Percentiles rank a stretch among this genome's conserved stretches.
Conservation (phyloP, 2,329 filamentous ascomycete genomes). For the Fusarium scirpi region DNA sequence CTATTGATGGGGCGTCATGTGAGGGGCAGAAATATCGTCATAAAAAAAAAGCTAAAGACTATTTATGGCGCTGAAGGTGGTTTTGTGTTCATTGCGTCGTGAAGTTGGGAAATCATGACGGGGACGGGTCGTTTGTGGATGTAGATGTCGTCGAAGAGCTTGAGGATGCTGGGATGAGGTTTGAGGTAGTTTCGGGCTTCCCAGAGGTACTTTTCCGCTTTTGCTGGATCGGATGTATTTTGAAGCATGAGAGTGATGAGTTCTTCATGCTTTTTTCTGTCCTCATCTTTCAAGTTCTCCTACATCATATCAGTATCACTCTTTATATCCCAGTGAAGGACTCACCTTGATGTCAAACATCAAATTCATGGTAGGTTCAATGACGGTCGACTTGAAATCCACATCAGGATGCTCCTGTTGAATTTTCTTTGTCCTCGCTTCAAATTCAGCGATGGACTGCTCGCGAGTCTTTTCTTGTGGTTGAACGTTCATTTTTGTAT, state of each 20-base stretch:
- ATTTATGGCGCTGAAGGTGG: background rate
- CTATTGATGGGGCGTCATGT: slow-evolving; percentile 43
- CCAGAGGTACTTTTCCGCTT: slow-evolving; percentile 38
- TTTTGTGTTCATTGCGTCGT: slow-evolving; percentile 26
- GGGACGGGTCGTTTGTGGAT: slow-evolving; percentile 32
- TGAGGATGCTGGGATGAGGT: slow-evolving; percentile 26
- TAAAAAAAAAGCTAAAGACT: background rate
- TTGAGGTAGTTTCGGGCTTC: slow-evolving; percentile 36
- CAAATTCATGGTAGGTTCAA: slow-evolving; percentile 40
- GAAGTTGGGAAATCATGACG: slow-evolving; percentile 31
- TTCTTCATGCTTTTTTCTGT: slow-evolving; percentile 22
- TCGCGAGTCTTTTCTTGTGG: slow-evolving; percentile 24
- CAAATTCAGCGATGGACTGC: slow-evolving; percentile 35
- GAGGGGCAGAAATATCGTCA: slow-evolving; percentile 7
- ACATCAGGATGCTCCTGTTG: slow-evolving; percentile 33
- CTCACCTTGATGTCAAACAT: slow-evolving; percentile 33
- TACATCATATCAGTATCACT: slow-evolving; percentile 5
- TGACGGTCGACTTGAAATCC: slow-evolving; percentile 30
- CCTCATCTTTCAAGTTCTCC: slow-evolving; percentile 23
- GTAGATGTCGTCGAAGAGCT: slow-evolving; percentile 37
- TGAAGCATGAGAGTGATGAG: slow-evolving; percentile 33
- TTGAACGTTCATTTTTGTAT: slow-evolving; percentile 15
- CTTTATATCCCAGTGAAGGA: accelerated
- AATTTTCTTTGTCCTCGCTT: slow-evolving; percentile 20
- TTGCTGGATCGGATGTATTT: slow-evolving; percentile 22